Evolutionary conservation across 2,329 filamentous ascomycete genomes (phyloP), one percentile per base, ranked within the genome.

Genomic region (Apiospora sp.): DNA sequence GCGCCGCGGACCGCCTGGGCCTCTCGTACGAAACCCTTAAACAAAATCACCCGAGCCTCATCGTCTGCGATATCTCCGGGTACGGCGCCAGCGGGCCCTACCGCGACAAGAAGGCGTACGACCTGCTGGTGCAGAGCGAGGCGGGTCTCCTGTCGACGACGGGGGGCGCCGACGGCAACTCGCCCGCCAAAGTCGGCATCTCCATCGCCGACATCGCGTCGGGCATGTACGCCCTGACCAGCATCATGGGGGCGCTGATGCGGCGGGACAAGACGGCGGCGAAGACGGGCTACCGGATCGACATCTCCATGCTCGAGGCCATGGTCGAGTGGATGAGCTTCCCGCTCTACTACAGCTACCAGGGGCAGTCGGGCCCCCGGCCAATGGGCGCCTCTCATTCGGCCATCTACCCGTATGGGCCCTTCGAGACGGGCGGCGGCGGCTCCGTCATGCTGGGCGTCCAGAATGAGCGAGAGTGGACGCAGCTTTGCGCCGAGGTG

Each of bases 291-390:
- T 85, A 83, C 44, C 82, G 83, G 24, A 82, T 90, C 27, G 88
- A 90, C 61, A 86, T 90, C 22, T 88, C 86, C 1, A 90, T 90
- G 88, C 80, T 90, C 10, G 88, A 90, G 76, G 84, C 85, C 68
- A 88, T 90, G 87, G 82, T 85, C 0, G 88, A 90, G 75, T 90
- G 88, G 88, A 90, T 90, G 88, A 81, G 81, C 0, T 90, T 89
- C 68, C 88, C 87, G 0, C 77, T 89, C 75, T 88, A 90, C 75
- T 90, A 90, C 73, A 80, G 87, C 0, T 87, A 83, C 73, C 79
- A 87, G 2, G 84, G 82, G 3, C 84, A 85, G 3, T 74, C 83
- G 0, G 80, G 82, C 0, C 87, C 87, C 0, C 78, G 79, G 1
- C 82, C 86, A 2, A 83, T 83, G 0, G 88, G 88, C 1, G 87